Evolutionary conservation across 495 filamentous ascomycete genomes (phyloP).

Genomic region (Aspergillus hancockii): DNA sequence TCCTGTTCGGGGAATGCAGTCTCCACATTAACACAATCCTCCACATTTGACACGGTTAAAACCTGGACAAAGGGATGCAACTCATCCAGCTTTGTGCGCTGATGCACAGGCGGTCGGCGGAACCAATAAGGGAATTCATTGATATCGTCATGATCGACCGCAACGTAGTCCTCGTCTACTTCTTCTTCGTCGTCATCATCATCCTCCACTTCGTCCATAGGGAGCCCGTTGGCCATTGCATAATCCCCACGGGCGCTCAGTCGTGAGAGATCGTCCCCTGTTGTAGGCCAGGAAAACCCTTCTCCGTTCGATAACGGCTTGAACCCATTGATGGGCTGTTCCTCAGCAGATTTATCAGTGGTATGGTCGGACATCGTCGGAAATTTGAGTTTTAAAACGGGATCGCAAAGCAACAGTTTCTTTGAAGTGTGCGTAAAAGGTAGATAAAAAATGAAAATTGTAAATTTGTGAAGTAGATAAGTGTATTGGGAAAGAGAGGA

Average conservation of each 20-base stretch:
- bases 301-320: conserved; percentile 39
- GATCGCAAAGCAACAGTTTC: neutral
- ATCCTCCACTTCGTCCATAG: conserved; percentile 26
- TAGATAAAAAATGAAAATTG: conserved; percentile 8
- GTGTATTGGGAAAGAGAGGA: neutral
- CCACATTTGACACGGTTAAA: conserved; percentile 70
- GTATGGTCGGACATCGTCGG: conserved; percentile 23
- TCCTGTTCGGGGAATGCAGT: conserved; percentile 72
- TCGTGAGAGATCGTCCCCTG: conserved; percentile 35
- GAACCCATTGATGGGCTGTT: conserved; percentile 28
- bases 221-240: conserved; percentile 36
- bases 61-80: conserved; percentile 71
- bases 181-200: conserved; percentile 45
- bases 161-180: conserved; percentile 45
- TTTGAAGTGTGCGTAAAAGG: neutral
- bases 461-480: neutral
- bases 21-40: conserved; percentile 76
- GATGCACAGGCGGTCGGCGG: conserved; percentile 41
- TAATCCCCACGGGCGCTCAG: conserved; percentile 35
- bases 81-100: conserved; percentile 48
- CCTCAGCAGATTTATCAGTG: conserved; percentile 8
- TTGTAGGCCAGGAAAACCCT: conserved; percentile 32
- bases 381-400: neutral
- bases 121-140: conserved; percentile 48
- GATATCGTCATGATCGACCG: conserved; percentile 45